Evolutionary conservation across 2,329 filamentous ascomycete genomes (phyloP), one percentile per base, ranked within the genome.

Genomic region (Pestalotiopsis sp.): DNA sequence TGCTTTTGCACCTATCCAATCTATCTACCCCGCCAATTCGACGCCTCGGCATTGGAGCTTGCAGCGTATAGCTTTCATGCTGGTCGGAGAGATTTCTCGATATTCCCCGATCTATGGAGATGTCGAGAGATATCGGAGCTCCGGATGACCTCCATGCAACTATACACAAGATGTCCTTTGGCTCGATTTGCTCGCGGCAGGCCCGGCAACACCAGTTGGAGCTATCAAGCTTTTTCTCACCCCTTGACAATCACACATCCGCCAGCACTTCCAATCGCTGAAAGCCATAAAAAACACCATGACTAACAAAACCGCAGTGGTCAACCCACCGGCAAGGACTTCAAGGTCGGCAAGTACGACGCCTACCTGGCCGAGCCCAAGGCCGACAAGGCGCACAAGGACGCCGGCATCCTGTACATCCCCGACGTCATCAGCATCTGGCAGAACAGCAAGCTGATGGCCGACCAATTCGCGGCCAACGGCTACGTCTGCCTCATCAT

Each of bases 391-490:
- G 78, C 75, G 52, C 78, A 83, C 75, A 78, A 81, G 70, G 81
- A 79, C 66, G 75, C 79, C 31, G 85, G 80, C 41, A 78, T 88
- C 70, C 76, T 88, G 17, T 80, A 81, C 74, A 68, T 86, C 52
- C 82, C 83, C 14, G 86, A 88, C 70, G 80, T 87, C 68, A 78
- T 86, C 66, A 83, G 86, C 70, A 83, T 87, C 77, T 87, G 84
- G 84, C 82, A 87, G 70, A 90, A 92, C 79, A 81, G 83, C 75
- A 80, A 91, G 80, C 83, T 92, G 71, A 87, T 94, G 74, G 92
- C 92, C 69, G 93, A 95, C 82, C 88, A 92, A 75, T 92, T 87
- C 78, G 93, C 93, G 68, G 87, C 88, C 72, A 91, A 92, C 77
- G 92, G 91, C 73, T 94, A 93, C 82, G 83, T 90, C 68, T 86